A percentile compares a stretch with the other conserved stretches of the same genome.
These are phyloP conservation scores for Phialophora chinensis DNA, from an alignment of 2,329 filamentous ascomycete genomes.

Conservation along the genomic window DNA sequence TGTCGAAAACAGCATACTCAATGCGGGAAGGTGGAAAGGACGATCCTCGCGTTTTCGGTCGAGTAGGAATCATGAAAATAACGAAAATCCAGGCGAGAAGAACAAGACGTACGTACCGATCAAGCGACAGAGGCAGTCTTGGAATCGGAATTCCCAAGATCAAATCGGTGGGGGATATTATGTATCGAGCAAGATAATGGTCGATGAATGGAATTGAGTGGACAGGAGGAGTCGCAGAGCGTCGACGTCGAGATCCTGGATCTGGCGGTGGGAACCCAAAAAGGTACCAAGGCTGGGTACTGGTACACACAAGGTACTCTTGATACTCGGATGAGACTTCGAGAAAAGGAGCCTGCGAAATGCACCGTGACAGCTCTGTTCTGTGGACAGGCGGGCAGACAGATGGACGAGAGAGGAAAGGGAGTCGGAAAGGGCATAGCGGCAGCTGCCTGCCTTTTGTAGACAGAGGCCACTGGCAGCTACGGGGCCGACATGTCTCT, in stretches of 20 bases:
- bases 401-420: conserved; percentile 39
- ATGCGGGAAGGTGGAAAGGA: conserved; percentile 19
- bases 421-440: conserved; percentile 39
- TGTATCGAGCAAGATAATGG: conserved; percentile 2
- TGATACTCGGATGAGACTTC: background rate
- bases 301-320: background rate
- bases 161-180: conserved; percentile 3
- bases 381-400: conserved; percentile 17
- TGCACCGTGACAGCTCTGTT: conserved; percentile 2
- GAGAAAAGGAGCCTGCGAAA: background rate
- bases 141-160: background rate
- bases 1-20: conserved; percentile 7
- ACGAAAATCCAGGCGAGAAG: conserved; percentile 5
- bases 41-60: conserved; percentile 24
- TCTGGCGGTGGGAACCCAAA: background rate
- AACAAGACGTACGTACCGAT: conserved; percentile 25
- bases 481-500: conserved; percentile 4
- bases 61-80: conserved; percentile 22
- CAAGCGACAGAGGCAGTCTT: background rate
- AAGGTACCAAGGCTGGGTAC: background rate
- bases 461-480: conserved; percentile 32
- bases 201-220: background rate
- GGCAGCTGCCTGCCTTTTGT: conserved; percentile 38
- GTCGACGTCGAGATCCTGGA: conserved; percentile 2
- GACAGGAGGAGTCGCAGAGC: background rate